Evolutionary conservation across 106 monocot species (phyloP).

Genomic region (Gastrodia elata): DNA sequence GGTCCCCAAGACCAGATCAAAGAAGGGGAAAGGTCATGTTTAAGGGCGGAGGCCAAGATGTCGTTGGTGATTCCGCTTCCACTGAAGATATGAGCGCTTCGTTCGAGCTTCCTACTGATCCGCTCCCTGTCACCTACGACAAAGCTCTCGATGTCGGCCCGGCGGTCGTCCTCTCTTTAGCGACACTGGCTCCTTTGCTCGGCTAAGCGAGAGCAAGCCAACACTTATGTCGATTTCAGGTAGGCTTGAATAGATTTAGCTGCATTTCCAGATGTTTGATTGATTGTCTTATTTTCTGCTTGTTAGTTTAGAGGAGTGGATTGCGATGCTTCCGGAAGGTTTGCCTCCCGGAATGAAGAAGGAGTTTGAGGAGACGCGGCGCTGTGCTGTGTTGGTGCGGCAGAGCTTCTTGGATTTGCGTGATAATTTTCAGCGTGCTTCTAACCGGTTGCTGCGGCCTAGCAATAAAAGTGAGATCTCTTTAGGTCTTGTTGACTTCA

Average conservation of each 20-base stretch:
- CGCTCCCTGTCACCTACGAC: slow-evolving; percentile 58
- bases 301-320: slow-evolving; percentile 87
- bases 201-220: slow-evolving; percentile 32
- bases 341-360: slow-evolving; percentile 73
- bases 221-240: slow-evolving; percentile 84
- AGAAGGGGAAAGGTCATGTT: slow-evolving; percentile 30
- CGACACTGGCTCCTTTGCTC: slow-evolving; percentile 42
- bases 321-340: slow-evolving; percentile 73
- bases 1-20: slow-evolving; percentile 12
- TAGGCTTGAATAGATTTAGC: not conserved
- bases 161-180: slow-evolving; percentile 67
- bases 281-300: not conserved
- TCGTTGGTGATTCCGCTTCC: slow-evolving; percentile 11
- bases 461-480: slow-evolving; percentile 56
- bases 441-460: slow-evolving; percentile 34
- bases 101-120: slow-evolving; percentile 52
- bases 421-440: slow-evolving; percentile 77
- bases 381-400: slow-evolving; percentile 86
- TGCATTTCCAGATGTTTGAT: not conserved
- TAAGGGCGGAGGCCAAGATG: slow-evolving; percentile 21
- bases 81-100: slow-evolving; percentile 26
- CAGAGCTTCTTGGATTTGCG: slow-evolving; percentile 79
- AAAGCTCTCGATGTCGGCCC: slow-evolving; percentile 73
- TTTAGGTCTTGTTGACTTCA: not conserved
- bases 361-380: slow-evolving; percentile 90